A percentile compares a stretch with the other conserved stretches of the same genome.
phyloP scores from a whole-genome alignment of 257 asterid species.

The Solanum medicagineum region DNA sequence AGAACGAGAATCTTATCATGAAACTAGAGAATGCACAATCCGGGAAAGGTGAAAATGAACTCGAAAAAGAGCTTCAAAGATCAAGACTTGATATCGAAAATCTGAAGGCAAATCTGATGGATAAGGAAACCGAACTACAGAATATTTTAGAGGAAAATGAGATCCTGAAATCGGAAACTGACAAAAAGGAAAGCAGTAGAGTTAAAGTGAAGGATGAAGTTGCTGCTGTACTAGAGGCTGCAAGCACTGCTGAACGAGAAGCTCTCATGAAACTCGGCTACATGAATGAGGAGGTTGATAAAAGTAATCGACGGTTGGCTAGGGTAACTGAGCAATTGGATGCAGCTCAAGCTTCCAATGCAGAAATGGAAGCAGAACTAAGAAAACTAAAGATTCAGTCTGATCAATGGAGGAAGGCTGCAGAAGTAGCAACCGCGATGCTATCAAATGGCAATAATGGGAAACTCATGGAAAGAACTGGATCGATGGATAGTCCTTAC shows the following conservation, averaged over 20 bases:
- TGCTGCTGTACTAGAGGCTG: conserved; percentile 25
- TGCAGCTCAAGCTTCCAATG: conserved; percentile 49
- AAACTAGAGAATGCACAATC: conserved; percentile 24
- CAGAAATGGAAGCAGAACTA: conserved; percentile 71
- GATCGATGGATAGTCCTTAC: conserved; percentile 63
- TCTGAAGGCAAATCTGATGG: conserved; percentile 29
- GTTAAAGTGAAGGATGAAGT: conserved; percentile 11
- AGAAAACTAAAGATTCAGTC: conserved; percentile 80
- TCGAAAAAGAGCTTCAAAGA: conserved; percentile 41
- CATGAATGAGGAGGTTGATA: conserved; percentile 55
- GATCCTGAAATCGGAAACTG: conserved; percentile 29
- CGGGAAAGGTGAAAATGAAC: conserved; percentile 21
- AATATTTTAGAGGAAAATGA: conserved; percentile 37
- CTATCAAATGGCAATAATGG: conserved; percentile 64
- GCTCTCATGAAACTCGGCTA: conserved; percentile 41
- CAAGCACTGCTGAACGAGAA: conserved; percentile 49
- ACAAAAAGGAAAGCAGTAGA: conserved; percentile 10
- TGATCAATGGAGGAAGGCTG: conserved; percentile 99
- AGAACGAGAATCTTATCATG: conserved; percentile 46
- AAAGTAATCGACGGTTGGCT: conserved; percentile 36
- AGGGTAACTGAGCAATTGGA: conserved; percentile 59
- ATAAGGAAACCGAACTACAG: conserved; percentile 40
- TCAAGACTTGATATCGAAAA: conserved; percentile 23
- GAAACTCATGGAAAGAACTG: conserved; percentile 59
- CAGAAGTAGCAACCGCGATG: conserved; percentile 89